A percentile compares a stretch with the other conserved stretches of the same genome.
phyloP scores from a whole-genome alignment of 208 protist genomes.

The Trypanosoma lewisi region DNA sequence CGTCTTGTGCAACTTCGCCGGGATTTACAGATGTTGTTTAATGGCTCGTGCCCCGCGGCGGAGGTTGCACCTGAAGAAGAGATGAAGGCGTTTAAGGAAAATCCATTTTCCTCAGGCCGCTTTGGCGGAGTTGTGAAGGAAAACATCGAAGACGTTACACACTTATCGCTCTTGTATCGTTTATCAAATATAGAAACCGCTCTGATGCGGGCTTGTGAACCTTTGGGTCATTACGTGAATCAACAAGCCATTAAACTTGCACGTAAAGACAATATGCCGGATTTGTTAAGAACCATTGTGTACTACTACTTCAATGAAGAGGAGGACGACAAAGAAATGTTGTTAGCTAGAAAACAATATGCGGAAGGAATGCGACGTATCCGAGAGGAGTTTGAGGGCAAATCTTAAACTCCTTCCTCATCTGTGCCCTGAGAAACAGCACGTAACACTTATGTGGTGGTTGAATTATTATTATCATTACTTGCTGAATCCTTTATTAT shows the following conservation, averaged over 20 bases:
- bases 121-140: constrained; percentile 53
- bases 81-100: constrained; percentile 33
- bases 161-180: constrained; percentile 30
- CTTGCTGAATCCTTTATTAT: no score
- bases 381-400: constrained; percentile 24
- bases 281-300: constrained; percentile 45
- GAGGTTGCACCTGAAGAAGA: neutral
- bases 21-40: constrained; percentile 63
- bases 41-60: constrained; percentile 32
- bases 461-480: neutral
- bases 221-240: constrained; percentile 29
- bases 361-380: constrained; percentile 25
- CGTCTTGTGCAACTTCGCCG: constrained; percentile 32
- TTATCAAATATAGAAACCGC: constrained; percentile 34
- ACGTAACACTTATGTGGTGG: neutral
- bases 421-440: neutral
- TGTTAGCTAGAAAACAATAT: neutral
- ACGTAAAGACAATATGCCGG: constrained; percentile 47
- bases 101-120: constrained; percentile 64
- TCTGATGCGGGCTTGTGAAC: constrained; percentile 26
- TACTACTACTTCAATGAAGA: constrained; percentile 67
- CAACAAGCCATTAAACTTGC: constrained; percentile 33
- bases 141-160: constrained; percentile 25
- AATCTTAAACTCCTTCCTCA: neutral
- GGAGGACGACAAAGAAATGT: constrained; percentile 35